Evolutionary conservation across 345 rosid species (phyloP).

Genomic region (Adansonia digitata): DNA sequence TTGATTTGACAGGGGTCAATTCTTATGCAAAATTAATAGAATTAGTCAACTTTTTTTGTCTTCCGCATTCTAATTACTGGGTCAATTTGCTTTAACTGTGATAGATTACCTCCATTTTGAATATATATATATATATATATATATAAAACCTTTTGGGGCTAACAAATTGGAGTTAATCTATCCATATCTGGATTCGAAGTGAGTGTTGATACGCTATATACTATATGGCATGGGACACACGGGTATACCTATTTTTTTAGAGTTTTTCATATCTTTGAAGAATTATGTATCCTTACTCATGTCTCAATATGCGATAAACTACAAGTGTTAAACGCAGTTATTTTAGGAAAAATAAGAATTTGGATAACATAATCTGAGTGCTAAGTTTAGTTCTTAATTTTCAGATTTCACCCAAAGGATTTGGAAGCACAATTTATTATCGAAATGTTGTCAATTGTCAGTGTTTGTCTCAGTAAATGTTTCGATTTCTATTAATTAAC

Average conservation of each 20-base stretch:
- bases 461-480: not conserved
- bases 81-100: not conserved
- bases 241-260: too few relatives aligned
- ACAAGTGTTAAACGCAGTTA: not conserved
- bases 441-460: not conserved
- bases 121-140: not conserved
- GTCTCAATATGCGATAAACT: too few relatives aligned
- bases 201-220: too few relatives aligned
- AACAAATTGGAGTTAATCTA: not conserved
- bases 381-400: not conserved
- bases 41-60: not conserved
- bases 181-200: not conserved
- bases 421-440: not conserved
- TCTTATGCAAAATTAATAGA: not conserved
- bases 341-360: not conserved
- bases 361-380: not conserved
- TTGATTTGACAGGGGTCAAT: not conserved
- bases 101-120: not conserved
- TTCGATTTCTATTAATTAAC: not conserved
- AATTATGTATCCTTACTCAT: too few relatives aligned
- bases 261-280: too few relatives aligned
- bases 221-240: too few relatives aligned
- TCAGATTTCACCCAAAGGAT: not conserved
- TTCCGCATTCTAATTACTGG: not conserved
- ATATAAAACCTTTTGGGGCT: not conserved